Conservation (phyloP, 2,329 filamentous ascomycete species). For the Xylaria hypoxylon region DNA sequence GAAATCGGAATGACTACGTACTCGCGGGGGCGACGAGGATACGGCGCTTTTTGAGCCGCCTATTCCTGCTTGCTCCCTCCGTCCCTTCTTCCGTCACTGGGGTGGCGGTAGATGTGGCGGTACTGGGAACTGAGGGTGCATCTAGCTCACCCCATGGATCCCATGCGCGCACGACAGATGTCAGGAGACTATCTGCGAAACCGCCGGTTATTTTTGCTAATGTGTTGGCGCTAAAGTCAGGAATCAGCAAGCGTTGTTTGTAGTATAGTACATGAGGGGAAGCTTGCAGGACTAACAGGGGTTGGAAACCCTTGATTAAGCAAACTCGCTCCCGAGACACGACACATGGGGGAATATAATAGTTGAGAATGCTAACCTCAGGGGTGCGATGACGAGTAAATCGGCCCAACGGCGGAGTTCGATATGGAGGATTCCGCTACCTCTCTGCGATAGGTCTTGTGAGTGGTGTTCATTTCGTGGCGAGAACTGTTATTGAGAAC, state of each 20-base stretch:
- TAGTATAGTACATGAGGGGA: background rate
- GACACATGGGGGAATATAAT: background rate
- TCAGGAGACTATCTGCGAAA: constrained; percentile 81
- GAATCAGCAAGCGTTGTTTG: background rate
- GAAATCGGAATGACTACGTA: constrained; percentile 26
- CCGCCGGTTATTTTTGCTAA: constrained; percentile 86
- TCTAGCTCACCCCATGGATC: constrained; percentile 77
- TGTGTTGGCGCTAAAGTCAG: constrained; percentile 74
- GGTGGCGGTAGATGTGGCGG: background rate
- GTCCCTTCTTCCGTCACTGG: constrained; percentile 4
- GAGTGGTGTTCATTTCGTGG: constrained; percentile 6
- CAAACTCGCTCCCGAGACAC: background rate
- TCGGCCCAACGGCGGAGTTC: constrained; percentile 84
- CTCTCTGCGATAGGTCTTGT: constrained; percentile 57
- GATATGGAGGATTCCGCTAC: constrained; percentile 88
- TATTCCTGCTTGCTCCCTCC: constrained; percentile 18
- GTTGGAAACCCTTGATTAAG: background rate
- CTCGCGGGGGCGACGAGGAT: constrained; percentile 76
- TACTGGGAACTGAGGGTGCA: constrained; percentile 7
- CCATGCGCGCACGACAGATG: constrained; percentile 84
- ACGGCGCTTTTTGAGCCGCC: constrained; percentile 62
- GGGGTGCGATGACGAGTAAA: constrained; percentile 80
- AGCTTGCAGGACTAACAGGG: background rate
- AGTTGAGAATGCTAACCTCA: constrained; percentile 53
- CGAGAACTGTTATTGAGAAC: background rate